Evolutionary conservation across 371 early-diverging fungal species (phyloP), one percentile per base, ranked within the genome.

Genomic region (Parasitella parasitica): DNA sequence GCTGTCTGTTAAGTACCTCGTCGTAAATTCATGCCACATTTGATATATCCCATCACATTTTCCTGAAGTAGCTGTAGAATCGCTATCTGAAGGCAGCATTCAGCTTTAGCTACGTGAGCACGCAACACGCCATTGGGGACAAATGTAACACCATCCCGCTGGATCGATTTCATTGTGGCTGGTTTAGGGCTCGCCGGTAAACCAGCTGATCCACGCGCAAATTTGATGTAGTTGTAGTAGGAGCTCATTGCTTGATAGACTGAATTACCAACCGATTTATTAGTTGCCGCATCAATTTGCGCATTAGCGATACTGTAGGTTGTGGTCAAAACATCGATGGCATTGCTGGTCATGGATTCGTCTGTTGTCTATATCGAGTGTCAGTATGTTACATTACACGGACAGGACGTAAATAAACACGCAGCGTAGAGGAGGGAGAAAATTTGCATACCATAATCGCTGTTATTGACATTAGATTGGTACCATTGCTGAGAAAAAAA

Each of bases 91-190:
- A 88, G 69, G 61, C 85, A 75, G 28, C 81, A 67, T 64, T 88
- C 88, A 8, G 88, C 86, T 41, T 84, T 78, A 52, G 82, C 75
- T 12, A 85, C 86, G 38, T 81, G 82, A 18, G 85, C 86, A 50
- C 88, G 76, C 46, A 88, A 69, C 15, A 85, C 84, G 30, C 85
- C 86, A 60, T 85, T 87, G 48, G 84, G 80, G 51, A 82, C 71
- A 62, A 82, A 75, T 20, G 59, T 57, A 30, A 77, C 63, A 18
- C 70, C 64, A 13, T 80, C 63, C 26, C 72, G 58, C 28, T 71
- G 60, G 15, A 79, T 72, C 3, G 68, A 63, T 46, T 71, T 62
- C 9, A 66, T 48, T 18, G 72, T 76, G 15, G 72, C 75, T 27
- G 80, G 80, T 56, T 70, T 72, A 11, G 77, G 73, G 48, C 75